Base-by-base conservation (phyloP, 2,329 filamentous ascomycete species). In the Cordyceps javanica region DNA sequence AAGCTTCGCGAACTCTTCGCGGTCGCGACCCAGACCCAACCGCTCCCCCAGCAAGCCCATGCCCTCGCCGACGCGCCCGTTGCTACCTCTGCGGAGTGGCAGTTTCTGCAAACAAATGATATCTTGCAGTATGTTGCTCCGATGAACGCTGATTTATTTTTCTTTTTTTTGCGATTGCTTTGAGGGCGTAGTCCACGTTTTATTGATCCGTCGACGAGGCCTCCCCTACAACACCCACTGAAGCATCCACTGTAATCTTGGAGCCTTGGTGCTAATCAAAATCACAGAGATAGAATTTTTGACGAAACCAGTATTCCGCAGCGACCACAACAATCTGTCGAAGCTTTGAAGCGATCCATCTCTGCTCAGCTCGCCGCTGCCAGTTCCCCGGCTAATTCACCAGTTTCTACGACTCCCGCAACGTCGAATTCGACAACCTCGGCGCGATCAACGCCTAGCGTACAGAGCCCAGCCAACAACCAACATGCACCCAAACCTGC, bases 1-100 rank as follows among this genome's bases (percentile, higher is more conserved):
- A 95, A 95, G 81, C 82, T 96, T 72, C 87, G 88, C 72, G 89
- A 94, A 77, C 82, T 96, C 67, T 96, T 89, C 78, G 81, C 82
- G 66, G 83, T 89, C 81, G 87, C 89, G 78, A 88, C 88, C 72
- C 84, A 86, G 73, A 75, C 80, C 69, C 78, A 84, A 73, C 75
- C 77, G 71, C 77, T 86, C 66, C 82, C 83, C 67, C 80, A 82
- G 69, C 75, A 79, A 72, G 76, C 78, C 71, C 77, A 82, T 69
- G 76, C 77, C 66, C 79, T 81, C 63, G 73, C 75, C 64, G 82
- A 85, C 78, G 79, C 79, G 76, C 77, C 76, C 59, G 74, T 78
- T 59, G 70, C 74, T 68, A 78, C 76, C 57, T 64, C 75, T 19
- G 77, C 75, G 64, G 82, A 86, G 73, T 73, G 72, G 67, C 75